Conservation (phyloP, 768 basidiomycete genomes). For the Naganishia kalamii region DNA sequence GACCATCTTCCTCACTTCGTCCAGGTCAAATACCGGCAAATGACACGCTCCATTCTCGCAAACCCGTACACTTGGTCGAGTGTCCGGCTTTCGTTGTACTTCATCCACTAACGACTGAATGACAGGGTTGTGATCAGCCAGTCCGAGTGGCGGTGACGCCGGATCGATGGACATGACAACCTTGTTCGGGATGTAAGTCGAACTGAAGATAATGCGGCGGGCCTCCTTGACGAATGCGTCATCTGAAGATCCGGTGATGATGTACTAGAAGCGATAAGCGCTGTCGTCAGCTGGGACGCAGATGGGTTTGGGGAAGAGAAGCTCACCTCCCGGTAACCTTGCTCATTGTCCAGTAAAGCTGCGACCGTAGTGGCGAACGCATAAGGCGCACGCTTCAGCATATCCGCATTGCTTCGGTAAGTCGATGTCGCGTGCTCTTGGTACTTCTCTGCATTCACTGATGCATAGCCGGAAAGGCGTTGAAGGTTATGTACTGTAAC, state of each 20-base stretch:
- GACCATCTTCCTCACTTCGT: conserved; percentile 26
- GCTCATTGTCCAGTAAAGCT: conserved; percentile 34
- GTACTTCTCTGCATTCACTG: conserved; percentile 28
- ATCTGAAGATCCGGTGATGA: conserved; percentile 27
- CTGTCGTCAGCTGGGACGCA: background rate
- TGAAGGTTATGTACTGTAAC: conserved; percentile 34
- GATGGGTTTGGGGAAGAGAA: no score
- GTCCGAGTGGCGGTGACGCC: conserved; percentile 16
- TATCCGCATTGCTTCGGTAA: conserved; percentile 31
- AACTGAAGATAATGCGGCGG: conserved; percentile 59
- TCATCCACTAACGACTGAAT: conserved; percentile 29
- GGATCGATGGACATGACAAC: conserved; percentile 56
- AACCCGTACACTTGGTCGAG: conserved; percentile 27
- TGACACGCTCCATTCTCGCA: conserved; percentile 35
- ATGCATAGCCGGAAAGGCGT: conserved; percentile 28
- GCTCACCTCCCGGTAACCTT: conserved; percentile 35
- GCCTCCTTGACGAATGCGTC: conserved; percentile 55
- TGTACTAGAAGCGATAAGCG: conserved; percentile 22
- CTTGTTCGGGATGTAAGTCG: conserved; percentile 62
- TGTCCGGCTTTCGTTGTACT: background rate
- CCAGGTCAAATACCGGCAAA: conserved; percentile 29
- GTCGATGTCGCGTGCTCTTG: conserved; percentile 9
- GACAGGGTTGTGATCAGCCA: conserved; percentile 31
- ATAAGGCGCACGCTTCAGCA: conserved; percentile 33
- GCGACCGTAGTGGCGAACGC: conserved; percentile 32